Evolutionary conservation across 1,139 yeast genomes (phyloP).

Genomic region (Magnusiomyces ingens): DNA sequence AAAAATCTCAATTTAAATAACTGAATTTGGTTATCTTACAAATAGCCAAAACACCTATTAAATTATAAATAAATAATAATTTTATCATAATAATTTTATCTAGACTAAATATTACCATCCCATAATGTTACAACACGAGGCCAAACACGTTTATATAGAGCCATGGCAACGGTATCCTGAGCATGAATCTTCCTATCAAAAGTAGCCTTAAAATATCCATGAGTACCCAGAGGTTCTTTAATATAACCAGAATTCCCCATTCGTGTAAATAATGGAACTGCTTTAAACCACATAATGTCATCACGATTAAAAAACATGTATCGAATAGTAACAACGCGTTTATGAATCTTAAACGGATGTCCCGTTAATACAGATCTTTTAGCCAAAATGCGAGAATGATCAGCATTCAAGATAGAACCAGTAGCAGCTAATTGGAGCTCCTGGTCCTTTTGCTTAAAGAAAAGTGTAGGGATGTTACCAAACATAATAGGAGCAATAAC

Average conservation of each 20-base stretch:
- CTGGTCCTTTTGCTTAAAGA: constrained; percentile 34
- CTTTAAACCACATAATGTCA: constrained; percentile 85
- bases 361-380: constrained; percentile 90
- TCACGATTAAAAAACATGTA: constrained; percentile 95
- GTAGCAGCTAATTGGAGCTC: constrained; percentile 71
- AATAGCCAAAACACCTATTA: no score
- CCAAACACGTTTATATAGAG: constrained; percentile 90
- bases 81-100: no score
- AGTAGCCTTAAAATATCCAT: constrained; percentile 94
- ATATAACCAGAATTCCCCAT: constrained; percentile 90
- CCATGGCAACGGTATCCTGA: constrained; percentile 92
- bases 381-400: constrained; percentile 76
- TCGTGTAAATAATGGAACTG: constrained; percentile 87
- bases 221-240: constrained; percentile 94
- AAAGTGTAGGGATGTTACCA: constrained; percentile 46
- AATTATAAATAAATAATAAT: no score
- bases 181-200: constrained; percentile 88
- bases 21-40: no score
- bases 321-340: constrained; percentile 82
- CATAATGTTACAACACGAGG: constrained; percentile 39
- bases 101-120: constrained; percentile 10
- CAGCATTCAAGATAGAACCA: constrained; percentile 84
- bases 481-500: constrained; percentile 85
- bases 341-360: constrained; percentile 92
- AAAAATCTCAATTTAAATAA: no score